These are phyloP conservation scores for Pyrus pyrifolia DNA, from an alignment of 306 rosid genomes.

Conservation along the genomic window DNA sequence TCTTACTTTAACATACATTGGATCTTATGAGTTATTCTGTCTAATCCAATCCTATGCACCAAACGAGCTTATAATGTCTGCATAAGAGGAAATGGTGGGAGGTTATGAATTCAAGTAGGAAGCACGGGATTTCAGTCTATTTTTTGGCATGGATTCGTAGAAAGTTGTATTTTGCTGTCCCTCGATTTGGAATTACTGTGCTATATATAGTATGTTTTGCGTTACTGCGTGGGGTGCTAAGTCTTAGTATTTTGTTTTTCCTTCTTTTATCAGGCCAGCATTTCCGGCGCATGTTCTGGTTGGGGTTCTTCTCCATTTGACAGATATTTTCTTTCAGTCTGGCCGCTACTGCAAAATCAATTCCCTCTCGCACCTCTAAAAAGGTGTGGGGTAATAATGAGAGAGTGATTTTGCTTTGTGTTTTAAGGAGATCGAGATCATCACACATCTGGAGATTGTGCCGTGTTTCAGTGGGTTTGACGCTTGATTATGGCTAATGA, in stretches of 20 bases:
- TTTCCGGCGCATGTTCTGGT: constrained; percentile 42
- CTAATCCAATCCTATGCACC: neutral
- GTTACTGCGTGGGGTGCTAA: neutral
- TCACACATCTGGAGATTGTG: constrained; percentile 93
- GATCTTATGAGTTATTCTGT: no score
- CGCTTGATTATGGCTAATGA: constrained; percentile 94
- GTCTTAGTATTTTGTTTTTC: neutral
- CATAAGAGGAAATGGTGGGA: neutral
- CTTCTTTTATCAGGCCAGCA: constrained; percentile 43
- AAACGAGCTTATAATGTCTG: neutral
- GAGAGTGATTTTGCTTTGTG: constrained; percentile 53
- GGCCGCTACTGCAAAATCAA: constrained; percentile 69
- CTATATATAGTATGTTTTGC: neutral
- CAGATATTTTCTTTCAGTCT: constrained; percentile 73
- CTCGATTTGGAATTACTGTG: neutral
- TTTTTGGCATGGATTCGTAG: neutral
- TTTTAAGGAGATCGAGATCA: constrained; percentile 57
- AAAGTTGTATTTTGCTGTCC: neutral
- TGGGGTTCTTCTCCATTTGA: constrained; percentile 40
- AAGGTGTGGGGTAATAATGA: constrained; percentile 92
- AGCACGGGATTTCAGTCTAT: neutral
- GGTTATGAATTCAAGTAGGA: neutral
- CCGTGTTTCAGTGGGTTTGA: constrained; percentile 82
- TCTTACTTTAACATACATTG: no score
- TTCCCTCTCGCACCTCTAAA: constrained; percentile 81